phyloP scores from a whole-genome alignment of 192 early-diverging fungal genomes.

The Dimargaris cristalligena region DNA sequence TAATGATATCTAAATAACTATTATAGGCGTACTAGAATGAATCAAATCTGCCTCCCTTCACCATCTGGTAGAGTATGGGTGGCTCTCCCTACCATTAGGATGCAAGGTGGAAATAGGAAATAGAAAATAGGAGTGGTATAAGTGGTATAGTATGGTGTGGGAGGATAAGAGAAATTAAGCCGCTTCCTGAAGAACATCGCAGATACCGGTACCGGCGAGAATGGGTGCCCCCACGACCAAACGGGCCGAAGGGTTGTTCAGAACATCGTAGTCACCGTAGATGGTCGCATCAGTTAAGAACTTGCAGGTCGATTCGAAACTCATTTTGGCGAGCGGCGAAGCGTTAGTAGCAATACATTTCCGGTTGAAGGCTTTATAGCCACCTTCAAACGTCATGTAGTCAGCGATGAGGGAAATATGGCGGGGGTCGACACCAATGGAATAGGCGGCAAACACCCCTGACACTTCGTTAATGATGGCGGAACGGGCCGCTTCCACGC shows the following conservation, averaged over 20 bases:
- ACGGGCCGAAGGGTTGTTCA: conserved; percentile 81
- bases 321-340: conserved; percentile 94
- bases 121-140: too few relatives aligned
- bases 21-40: neutral
- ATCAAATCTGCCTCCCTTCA: neutral
- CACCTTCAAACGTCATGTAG: conserved; percentile 99
- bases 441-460: conserved; percentile 83
- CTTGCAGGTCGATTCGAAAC: conserved; percentile 87
- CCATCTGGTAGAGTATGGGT: neutral
- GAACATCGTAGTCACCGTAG: conserved; percentile 72
- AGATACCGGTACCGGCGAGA: conserved; percentile 81
- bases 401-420: conserved; percentile 95
- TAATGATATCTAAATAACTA: too few relatives aligned
- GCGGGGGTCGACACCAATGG: conserved; percentile 84
- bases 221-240: conserved; percentile 90
- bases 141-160: too few relatives aligned
- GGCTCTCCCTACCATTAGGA: conserved; percentile 9
- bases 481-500: conserved; percentile 89
- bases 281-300: conserved; percentile 88
- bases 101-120: too few relatives aligned
- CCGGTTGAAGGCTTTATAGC: conserved; percentile 95
- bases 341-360: conserved; percentile 84
- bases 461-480: conserved; percentile 87
- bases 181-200: conserved; percentile 56
- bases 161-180: too few relatives aligned